These are phyloP conservation scores for Protomyces gravidus DNA, from an alignment of 1,139 yeast genomes.

Conservation along the genomic window DNA sequence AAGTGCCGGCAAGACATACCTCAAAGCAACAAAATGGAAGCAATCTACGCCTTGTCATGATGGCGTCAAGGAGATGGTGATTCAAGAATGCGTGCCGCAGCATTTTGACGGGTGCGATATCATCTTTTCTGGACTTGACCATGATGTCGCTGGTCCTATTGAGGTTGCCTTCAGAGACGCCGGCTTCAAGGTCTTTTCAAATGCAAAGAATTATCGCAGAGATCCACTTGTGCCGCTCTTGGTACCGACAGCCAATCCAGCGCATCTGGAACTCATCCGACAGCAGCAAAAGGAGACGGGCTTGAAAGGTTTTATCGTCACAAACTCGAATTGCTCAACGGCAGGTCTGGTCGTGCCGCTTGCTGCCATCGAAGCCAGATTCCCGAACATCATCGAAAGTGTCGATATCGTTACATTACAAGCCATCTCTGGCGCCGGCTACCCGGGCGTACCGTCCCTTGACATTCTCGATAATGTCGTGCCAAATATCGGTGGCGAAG, in stretches of 20 bases:
- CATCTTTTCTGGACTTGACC: constrained; percentile 90
- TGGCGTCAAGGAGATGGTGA: constrained; percentile 56
- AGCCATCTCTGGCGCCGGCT: constrained; percentile 98
- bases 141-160: constrained; percentile 82
- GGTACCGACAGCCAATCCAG: constrained; percentile 95
- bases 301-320: constrained; percentile 73
- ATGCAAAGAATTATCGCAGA: constrained; percentile 94
- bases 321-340: constrained; percentile 97
- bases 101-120: constrained; percentile 84
- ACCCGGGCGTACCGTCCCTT: constrained; percentile 95
- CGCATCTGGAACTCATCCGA: constrained; percentile 75
- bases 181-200: constrained; percentile 81
- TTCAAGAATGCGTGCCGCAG: constrained; percentile 71
- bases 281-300: constrained; percentile 52
- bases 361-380: constrained; percentile 79
- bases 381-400: constrained; percentile 76
- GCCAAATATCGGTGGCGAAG: constrained; percentile 94
- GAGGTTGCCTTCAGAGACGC: constrained; percentile 77
- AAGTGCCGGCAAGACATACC: constrained; percentile 85
- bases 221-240: constrained; percentile 81
- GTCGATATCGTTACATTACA: constrained; percentile 89
- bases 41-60: constrained; percentile 81
- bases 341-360: constrained; percentile 97
- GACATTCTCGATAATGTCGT: constrained; percentile 91
- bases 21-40: constrained; percentile 89